phyloP scores from a whole-genome alignment of 2,329 filamentous ascomycete genomes.

The Ophiocordyceps camponoti-rufipedis region DNA sequence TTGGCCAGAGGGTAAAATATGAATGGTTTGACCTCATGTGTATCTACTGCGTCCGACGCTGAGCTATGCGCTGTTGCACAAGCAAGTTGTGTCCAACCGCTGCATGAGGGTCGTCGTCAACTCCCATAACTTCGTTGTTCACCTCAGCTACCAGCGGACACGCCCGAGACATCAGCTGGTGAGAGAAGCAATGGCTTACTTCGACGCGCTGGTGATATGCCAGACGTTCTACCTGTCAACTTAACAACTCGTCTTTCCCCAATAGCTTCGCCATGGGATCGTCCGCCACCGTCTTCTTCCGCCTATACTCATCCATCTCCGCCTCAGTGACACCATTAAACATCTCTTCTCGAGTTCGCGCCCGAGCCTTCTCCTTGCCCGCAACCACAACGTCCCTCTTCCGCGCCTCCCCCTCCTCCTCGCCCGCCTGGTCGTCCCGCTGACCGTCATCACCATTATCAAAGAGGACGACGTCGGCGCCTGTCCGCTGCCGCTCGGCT shows the following conservation, averaged over 20 bases:
- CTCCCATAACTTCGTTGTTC: background rate
- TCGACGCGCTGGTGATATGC: background rate
- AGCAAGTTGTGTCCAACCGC: background rate
- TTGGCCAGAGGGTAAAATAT: slow-evolving; percentile 29
- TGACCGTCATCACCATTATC: slow-evolving; percentile 14
- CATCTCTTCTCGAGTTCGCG: slow-evolving; percentile 64
- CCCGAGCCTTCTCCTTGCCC: slow-evolving; percentile 28
- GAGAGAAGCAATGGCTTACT: background rate
- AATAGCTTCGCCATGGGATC: slow-evolving; percentile 79
- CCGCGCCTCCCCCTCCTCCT: slow-evolving; percentile 12
- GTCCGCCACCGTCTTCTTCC: slow-evolving; percentile 52
- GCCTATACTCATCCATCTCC: slow-evolving; percentile 72
- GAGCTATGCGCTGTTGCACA: background rate
- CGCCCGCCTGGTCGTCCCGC: slow-evolving; percentile 6
- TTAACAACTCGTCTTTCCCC: slow-evolving; percentile 50
- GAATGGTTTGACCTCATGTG: slow-evolving; percentile 17
- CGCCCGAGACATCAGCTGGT: background rate
- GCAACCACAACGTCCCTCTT: slow-evolving; percentile 3
- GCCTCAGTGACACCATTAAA: slow-evolving; percentile 61
- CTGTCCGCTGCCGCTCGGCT: slow-evolving; percentile 42
- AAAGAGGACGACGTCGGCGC: slow-evolving; percentile 20
- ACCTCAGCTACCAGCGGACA: background rate
- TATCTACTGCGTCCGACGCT: background rate
- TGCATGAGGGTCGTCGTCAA: background rate
- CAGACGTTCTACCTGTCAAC: slow-evolving; percentile 9